These are phyloP conservation scores for Coprinopsis marcescibilis DNA, from an alignment of 768 basidiomycete genomes.

Conservation along the genomic window DNA sequence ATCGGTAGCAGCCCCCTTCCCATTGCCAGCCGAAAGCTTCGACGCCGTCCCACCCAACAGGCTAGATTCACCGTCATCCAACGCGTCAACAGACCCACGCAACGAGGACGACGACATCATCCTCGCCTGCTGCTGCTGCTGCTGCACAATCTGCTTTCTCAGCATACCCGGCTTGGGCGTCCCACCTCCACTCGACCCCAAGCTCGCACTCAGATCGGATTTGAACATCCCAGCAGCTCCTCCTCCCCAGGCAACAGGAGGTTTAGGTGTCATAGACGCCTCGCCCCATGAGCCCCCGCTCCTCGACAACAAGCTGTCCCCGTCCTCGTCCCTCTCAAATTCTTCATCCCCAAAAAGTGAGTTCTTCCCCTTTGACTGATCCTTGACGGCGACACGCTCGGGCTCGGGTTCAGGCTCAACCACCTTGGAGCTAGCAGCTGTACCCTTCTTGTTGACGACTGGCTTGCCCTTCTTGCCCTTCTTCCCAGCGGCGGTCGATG, in stretches of 20 bases:
- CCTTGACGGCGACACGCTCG: neutral
- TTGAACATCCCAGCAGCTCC: neutral
- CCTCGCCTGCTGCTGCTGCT: neutral
- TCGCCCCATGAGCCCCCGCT: neutral
- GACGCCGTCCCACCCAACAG: neutral
- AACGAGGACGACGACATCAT: neutral
- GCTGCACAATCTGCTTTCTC: neutral
- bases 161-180: neutral
- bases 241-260: neutral
- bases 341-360: neutral
- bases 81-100: neutral
- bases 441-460: neutral
- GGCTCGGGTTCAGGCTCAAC: slow-evolving; percentile 1
- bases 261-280: neutral
- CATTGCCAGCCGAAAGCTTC: too few species aligned
- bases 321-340: neutral
- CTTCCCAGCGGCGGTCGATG: neutral
- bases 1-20: too few species aligned
- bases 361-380: neutral
- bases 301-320: too few species aligned
- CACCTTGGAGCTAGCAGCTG: neutral
- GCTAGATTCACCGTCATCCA: too few species aligned
- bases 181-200: neutral
- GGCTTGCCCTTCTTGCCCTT: neutral
- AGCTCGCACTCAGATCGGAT: neutral